Conservation (phyloP, 108 stramenopile genomes). For the Stephanodiscus minutulus region DNA sequence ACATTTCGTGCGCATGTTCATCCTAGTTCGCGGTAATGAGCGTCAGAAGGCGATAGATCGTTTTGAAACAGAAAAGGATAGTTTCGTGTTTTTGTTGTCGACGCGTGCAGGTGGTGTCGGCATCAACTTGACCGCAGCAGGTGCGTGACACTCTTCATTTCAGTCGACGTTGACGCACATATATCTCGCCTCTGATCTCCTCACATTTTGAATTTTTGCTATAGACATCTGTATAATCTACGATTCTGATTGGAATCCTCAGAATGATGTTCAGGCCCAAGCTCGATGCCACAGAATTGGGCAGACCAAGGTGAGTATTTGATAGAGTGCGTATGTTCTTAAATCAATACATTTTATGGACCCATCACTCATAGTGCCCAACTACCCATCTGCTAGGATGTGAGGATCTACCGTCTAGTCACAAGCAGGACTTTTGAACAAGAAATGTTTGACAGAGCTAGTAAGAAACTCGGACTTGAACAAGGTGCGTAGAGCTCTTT, state of each 20-base stretch:
- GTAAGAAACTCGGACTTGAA: slow-evolving; percentile 98
- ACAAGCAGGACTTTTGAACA: slow-evolving; percentile 97
- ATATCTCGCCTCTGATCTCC: slow-evolving; percentile 32
- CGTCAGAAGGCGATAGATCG: slow-evolving; percentile 98
- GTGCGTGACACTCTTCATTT: slow-evolving; percentile 81
- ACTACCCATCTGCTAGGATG: too few species aligned
- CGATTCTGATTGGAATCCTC: slow-evolving; percentile 96
- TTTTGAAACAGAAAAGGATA: slow-evolving; percentile 86
- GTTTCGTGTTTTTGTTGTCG: slow-evolving; percentile 93
- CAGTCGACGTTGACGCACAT: too few species aligned
- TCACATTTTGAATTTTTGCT: slow-evolving; percentile 4
- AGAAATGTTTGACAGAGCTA: slow-evolving; percentile 98
- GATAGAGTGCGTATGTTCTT: slow-evolving; percentile 6
- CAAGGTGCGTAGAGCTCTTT: too few species aligned
- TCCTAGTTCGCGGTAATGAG: slow-evolving; percentile 93
- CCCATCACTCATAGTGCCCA: neutral
- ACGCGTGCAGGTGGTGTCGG: slow-evolving; percentile 97
- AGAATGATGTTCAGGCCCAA: slow-evolving; percentile 99
- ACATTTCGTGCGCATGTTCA: slow-evolving; percentile 21
- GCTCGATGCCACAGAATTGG: slow-evolving; percentile 98
- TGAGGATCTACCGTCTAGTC: slow-evolving; percentile 95
- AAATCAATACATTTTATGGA: neutral
- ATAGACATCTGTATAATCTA: slow-evolving; percentile 2
- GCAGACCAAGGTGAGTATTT: too few species aligned
- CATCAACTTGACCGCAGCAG: slow-evolving; percentile 98